Evolutionary conservation across 345 rosid genomes (phyloP).

Genomic region (Luvunga scandens): DNA sequence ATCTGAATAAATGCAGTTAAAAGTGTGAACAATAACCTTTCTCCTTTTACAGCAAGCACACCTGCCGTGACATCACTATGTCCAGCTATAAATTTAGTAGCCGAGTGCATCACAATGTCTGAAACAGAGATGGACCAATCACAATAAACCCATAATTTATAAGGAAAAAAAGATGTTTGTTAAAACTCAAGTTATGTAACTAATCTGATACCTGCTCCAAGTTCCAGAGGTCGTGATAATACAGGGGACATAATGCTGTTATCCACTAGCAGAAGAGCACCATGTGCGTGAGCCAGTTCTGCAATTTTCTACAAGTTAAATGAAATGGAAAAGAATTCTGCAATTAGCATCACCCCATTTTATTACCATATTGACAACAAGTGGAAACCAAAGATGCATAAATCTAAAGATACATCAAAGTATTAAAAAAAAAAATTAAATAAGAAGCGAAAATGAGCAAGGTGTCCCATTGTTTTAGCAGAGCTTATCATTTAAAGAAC

Average conservation of each 20-base stretch:
- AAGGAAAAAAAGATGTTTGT: neutral
- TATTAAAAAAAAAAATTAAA: neutral
- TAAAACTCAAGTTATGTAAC: constrained; percentile 2
- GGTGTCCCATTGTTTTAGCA: neutral
- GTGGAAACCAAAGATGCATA: neutral
- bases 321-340: neutral
- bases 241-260: constrained; percentile 96
- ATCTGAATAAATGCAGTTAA: neutral
- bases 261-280: constrained; percentile 85
- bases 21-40: constrained; percentile 49
- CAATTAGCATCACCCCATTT: neutral
- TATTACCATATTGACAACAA: neutral
- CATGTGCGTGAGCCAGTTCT: constrained; percentile 74
- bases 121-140: constrained; percentile 24
- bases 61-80: constrained; percentile 98
- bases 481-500: neutral
- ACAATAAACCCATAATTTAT: constrained; percentile 11
- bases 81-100: constrained; percentile 91
- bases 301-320: constrained; percentile 59
- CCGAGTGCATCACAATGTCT: constrained; percentile 98
- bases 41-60: constrained; percentile 90
- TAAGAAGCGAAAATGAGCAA: neutral
- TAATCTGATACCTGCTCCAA: constrained; percentile 73
- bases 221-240: constrained; percentile 78
- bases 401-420: neutral